Evolutionary conservation across 768 basidiomycete genomes (phyloP), one percentile per base, ranked within the genome.

Genomic region (Agaricus bisporus): DNA sequence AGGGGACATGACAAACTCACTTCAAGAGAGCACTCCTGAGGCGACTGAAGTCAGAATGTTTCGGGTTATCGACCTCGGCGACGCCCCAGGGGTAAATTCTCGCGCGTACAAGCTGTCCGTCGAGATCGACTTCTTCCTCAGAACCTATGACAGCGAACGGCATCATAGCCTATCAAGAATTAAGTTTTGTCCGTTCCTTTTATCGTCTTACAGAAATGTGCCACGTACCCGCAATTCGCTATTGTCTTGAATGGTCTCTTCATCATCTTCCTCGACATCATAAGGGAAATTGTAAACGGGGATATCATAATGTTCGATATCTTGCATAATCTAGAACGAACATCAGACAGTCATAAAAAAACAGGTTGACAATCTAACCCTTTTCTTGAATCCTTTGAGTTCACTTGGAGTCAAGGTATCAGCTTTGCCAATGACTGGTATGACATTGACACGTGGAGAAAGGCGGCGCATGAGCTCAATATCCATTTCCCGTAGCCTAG

Each of bases 211-310:
- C 11, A 32, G 22, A 46, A 22, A 52, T 38, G n/a, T 29, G 22
- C 54, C 32, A 68, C 81, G 57, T 64, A 91, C 91, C 49, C 95
- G 79, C 49, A 99, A 84, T 69, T 98, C 95, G 63, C 88, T 88
- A 73, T 98, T 99, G 68, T 99, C 97, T 63, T 88, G 85, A 56
- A 99, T 91, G 3, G 97, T 99, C 64, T 98, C 97, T 64, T 98
- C 95, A 65, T 99, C 97, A 65, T 99, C 97, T 69, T 99, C 97
- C 69, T 99, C 97, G 6, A 95, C 86, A 61, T 98, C 97, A 67
- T 98, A 99, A 0, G 97, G 97, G 80, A 99, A 99, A 75, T 98
- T 98, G 78, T 98, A 98, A 38, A 98, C 88, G 4, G 97, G 97
- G 61, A 99, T 98, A 59, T 88, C 87, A 64, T 98, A 98, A 75